Percentiles rank a stretch among this genome's conserved stretches.
Conservation (phyloP, 164 flowering plant species). For the Magnolia kwangsiensis region DNA sequence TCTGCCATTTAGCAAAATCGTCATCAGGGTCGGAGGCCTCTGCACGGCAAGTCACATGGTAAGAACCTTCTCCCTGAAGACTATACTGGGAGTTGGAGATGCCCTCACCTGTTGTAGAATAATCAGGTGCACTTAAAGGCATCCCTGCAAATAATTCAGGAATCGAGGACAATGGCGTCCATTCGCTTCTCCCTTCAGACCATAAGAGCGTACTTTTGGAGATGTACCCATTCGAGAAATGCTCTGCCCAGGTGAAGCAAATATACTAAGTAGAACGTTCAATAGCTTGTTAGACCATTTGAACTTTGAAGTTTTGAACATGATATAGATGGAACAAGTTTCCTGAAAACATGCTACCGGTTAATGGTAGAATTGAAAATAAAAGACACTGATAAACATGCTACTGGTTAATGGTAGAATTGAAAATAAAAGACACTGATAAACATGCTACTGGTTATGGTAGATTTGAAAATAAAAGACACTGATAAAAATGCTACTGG, state of each 20-base stretch:
- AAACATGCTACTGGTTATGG: constrained; percentile 36
- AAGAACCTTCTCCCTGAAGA: not conserved
- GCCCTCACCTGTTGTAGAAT: constrained; percentile 32
- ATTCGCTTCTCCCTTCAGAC: constrained; percentile 79
- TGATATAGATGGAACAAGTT: constrained; percentile 36
- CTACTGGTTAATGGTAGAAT: constrained; percentile 35
- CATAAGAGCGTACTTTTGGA: constrained; percentile 63
- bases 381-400: constrained; percentile 17
- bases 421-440: constrained; percentile 9
- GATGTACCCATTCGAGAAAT: constrained; percentile 68
- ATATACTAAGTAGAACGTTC: constrained; percentile 30
- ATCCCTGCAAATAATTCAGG: constrained; percentile 44
- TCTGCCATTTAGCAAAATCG: constrained; percentile 79
- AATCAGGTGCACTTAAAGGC: constrained; percentile 17
- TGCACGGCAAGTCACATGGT: constrained; percentile 20
- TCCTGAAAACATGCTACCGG: constrained; percentile 35
- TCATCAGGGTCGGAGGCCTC: constrained; percentile 44
- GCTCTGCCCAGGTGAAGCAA: constrained; percentile 73
- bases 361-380: constrained; percentile 34
- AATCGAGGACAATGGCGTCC: constrained; percentile 77
- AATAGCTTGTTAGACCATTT: constrained; percentile 40
- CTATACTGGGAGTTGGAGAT: not conserved
- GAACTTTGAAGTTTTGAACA: constrained; percentile 24
- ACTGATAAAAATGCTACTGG: constrained; percentile 24
- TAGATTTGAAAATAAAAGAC: constrained; percentile 21